Base-by-base conservation (phyloP, 306 rosid species). In the Gynostemma pentaphyllum region DNA sequence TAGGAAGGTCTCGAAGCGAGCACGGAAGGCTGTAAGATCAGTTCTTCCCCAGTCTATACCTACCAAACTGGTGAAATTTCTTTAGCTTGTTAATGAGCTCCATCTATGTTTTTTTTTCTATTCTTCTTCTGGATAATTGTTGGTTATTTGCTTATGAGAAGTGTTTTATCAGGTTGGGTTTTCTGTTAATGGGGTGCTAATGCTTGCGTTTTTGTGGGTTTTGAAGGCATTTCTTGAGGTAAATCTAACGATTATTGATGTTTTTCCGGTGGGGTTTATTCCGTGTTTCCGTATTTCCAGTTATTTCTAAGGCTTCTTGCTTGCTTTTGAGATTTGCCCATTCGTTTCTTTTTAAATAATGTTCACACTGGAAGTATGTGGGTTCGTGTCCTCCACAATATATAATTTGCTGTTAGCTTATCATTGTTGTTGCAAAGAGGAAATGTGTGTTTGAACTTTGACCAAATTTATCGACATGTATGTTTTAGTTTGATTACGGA, bases 211-310 rank as follows among this genome's bases (percentile, higher is more conserved):
- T 70, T 49, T 88, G 76, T 88, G 89, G 94, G 27, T 88, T 71
- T 66, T 75, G 70, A 88, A 81, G 85, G 94, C 87, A 15, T 85
- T 85, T 75, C 89, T 88, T 52, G 86, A 81, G 94, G 96, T 88
- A 81, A 61, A 32, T 64, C 24, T 55, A 7, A 62, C 41, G 14
- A 39, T 14, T 5, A 21, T 37, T 60, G 39, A 26, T 16, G 26
- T 2, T 32, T 55, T 57, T 12, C 22, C 5, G 19, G 5, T 22
- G 65, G 5, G 21, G 37, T 61, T 39, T 13, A 19, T 23, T 61
- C 14, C 12, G 13, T 41, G 24, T 61, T 41, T 61, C 22, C 37
- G 14, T 24, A 61, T 13, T 42, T 42, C 46, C 18, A 42, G 18
- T 42, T 39, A 9, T 39, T 39, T 42, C 14, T 12, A 42, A 42